A percentile compares a stretch with the other conserved stretches of the same genome.
phyloP scores from a whole-genome alignment of 2,329 filamentous ascomycete genomes.

The Colletotrichum incanum region DNA sequence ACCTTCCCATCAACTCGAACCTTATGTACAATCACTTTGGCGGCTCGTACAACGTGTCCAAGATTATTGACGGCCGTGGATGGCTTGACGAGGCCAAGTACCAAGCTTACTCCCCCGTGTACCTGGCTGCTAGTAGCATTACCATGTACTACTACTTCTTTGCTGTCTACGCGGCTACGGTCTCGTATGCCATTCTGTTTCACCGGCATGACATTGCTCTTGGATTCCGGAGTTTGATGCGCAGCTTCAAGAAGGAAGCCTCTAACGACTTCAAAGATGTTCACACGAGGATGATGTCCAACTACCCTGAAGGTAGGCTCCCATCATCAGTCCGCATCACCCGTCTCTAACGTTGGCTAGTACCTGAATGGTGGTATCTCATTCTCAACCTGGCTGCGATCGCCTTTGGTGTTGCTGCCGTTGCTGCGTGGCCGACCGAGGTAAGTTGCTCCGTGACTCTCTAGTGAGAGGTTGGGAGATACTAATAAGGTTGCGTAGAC shows the following conservation, averaged over 20 bases:
- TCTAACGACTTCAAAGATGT: constrained; percentile 53
- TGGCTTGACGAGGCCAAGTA: constrained; percentile 57
- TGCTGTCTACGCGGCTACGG: constrained; percentile 56
- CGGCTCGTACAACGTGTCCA: constrained; percentile 55
- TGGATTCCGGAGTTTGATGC: constrained; percentile 54
- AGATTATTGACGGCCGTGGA: constrained; percentile 52
- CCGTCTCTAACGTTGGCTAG: constrained; percentile 24
- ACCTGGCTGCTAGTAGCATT: constrained; percentile 55
- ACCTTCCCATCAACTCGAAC: constrained; percentile 60
- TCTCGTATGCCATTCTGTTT: constrained; percentile 59
- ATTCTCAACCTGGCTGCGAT: constrained; percentile 51
- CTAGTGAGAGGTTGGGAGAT: too few species aligned
- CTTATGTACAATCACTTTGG: constrained; percentile 57
- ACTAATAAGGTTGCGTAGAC: constrained; percentile 50
- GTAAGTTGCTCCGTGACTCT: background rate
- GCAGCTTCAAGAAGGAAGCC: constrained; percentile 49
- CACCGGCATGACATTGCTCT: constrained; percentile 57
- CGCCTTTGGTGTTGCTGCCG: constrained; percentile 53
- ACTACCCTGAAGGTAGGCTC: constrained; percentile 56
- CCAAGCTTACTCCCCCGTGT: constrained; percentile 59
- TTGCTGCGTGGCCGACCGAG: constrained; percentile 57
- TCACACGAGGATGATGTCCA: constrained; percentile 64
- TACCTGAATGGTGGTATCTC: constrained; percentile 65
- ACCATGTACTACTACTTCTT: constrained; percentile 59
- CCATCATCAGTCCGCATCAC: background rate